Evolutionary conservation across 108 stramenopile species (phyloP).

Genomic region (Conticribra guillardii): DNA sequence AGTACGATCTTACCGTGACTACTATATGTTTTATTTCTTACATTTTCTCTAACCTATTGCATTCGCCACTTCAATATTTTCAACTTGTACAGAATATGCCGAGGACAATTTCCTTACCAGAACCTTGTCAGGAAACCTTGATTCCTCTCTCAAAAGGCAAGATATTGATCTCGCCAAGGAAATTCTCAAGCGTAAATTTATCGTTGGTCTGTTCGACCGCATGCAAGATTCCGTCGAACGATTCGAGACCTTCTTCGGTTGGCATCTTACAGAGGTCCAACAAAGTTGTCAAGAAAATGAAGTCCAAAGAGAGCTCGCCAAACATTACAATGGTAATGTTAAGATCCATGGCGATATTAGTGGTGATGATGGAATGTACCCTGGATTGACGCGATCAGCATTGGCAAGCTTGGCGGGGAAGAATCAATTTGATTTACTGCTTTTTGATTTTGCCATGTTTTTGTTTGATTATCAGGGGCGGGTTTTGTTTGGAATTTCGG

Average conservation of each 20-base stretch:
- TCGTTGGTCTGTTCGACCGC: conserved; percentile 44
- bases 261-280: conserved; percentile 20
- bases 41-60: background rate
- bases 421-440: conserved; percentile 38
- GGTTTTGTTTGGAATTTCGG: conserved; percentile 20
- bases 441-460: conserved; percentile 39
- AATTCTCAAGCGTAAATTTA: conserved; percentile 50
- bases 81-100: conserved; percentile 14
- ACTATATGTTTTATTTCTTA: background rate
- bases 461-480: conserved; percentile 47
- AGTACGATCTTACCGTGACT: background rate
- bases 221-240: conserved; percentile 38
- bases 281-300: conserved; percentile 9
- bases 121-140: conserved; percentile 24
- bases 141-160: conserved; percentile 5
- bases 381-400: conserved; percentile 4
- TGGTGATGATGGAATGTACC: background rate
- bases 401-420: conserved; percentile 15
- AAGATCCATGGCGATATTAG: background rate
- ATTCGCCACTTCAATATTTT: too few species aligned
- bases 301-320: conserved; percentile 6
- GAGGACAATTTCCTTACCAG: conserved; percentile 47
- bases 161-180: conserved; percentile 47
- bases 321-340: conserved; percentile 16
- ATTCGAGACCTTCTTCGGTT: conserved; percentile 53